Conservation (phyloP, 306 rosid genomes). For the Mimosa bimucronata region DNA sequence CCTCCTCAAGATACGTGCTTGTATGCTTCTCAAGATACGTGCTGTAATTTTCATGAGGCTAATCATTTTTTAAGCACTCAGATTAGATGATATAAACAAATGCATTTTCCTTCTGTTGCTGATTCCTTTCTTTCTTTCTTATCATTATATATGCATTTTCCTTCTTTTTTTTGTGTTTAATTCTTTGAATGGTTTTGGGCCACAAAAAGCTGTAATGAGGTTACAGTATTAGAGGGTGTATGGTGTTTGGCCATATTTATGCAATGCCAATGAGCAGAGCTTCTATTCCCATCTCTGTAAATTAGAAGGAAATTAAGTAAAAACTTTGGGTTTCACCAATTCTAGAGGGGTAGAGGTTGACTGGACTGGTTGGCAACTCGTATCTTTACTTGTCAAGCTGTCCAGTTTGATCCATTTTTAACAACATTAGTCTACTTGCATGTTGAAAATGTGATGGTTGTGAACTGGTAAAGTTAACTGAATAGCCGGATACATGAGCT, state of each 20-base stretch:
- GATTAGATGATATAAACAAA: not conserved
- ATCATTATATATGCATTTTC: not conserved
- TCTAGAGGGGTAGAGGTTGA: conserved; percentile 18
- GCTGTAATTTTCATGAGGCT: not conserved
- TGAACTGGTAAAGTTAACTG: conserved; percentile 7
- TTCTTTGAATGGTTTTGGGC: not conserved
- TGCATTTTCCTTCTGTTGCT: not conserved
- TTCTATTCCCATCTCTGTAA: not conserved
- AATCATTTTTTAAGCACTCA: not conserved
- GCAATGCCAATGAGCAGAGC: not conserved
- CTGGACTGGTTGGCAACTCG: not conserved
- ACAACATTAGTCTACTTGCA: conserved; percentile 6
- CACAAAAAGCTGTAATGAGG: not conserved
- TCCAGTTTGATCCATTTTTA: conserved; percentile 16
- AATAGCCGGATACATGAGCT: conserved; percentile 1
- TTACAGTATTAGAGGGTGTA: not conserved
- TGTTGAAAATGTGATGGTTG: conserved; percentile 20
- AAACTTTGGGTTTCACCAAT: not conserved
- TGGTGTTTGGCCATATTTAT: not conserved
- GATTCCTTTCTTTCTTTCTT: not conserved
- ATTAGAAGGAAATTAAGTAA: not conserved
- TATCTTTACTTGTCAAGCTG: not conserved
- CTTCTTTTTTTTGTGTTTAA: not conserved
- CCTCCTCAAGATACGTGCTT: too few relatives aligned
- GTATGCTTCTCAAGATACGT: not conserved